These are phyloP conservation scores for Umbelopsis vinacea DNA, from an alignment of 192 early-diverging fungal genomes.

Conservation along the genomic window DNA sequence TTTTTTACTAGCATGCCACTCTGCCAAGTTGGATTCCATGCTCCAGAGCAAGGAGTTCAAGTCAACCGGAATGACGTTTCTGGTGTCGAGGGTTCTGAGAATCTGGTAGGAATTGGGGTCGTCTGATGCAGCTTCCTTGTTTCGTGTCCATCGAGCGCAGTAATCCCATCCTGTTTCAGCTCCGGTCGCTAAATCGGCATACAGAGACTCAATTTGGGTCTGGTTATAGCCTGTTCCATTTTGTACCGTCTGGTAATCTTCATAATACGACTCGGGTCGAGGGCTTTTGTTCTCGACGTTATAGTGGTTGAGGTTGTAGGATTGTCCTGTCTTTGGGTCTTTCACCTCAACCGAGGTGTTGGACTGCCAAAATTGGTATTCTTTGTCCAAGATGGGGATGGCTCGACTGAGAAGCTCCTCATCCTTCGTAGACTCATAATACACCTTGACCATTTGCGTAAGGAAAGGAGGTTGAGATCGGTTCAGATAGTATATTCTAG, in stretches of 20 bases:
- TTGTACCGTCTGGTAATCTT: slow-evolving; percentile 59
- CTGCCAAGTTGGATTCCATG: slow-evolving; percentile 51
- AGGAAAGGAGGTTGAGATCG: slow-evolving; percentile 76
- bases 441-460: slow-evolving; percentile 68
- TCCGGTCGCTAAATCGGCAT: slow-evolving; percentile 68
- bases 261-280: slow-evolving; percentile 67
- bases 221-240: slow-evolving; percentile 43
- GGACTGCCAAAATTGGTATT: slow-evolving; percentile 65
- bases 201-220: slow-evolving; percentile 43
- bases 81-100: slow-evolving; percentile 58
- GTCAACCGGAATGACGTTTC: slow-evolving; percentile 66
- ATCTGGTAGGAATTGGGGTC: slow-evolving; percentile 34
- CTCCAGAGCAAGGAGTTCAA: slow-evolving; percentile 71
- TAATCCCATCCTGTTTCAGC: slow-evolving; percentile 80
- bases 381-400: slow-evolving; percentile 58
- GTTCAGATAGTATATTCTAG: slow-evolving; percentile 73
- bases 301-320: slow-evolving; percentile 54
- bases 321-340: slow-evolving; percentile 25
- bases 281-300: slow-evolving; percentile 55
- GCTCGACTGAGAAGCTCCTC: slow-evolving; percentile 45
- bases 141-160: slow-evolving; percentile 60
- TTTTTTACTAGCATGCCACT: slow-evolving; percentile 20
- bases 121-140: slow-evolving; percentile 25
- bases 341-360: slow-evolving; percentile 52
- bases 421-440: slow-evolving; percentile 57